A percentile compares a stretch with the other conserved stretches of the same genome.
These are phyloP conservation scores for Thozetella sp. DNA, from an alignment of 495 filamentous ascomycete species.

Conservation along the genomic window DNA sequence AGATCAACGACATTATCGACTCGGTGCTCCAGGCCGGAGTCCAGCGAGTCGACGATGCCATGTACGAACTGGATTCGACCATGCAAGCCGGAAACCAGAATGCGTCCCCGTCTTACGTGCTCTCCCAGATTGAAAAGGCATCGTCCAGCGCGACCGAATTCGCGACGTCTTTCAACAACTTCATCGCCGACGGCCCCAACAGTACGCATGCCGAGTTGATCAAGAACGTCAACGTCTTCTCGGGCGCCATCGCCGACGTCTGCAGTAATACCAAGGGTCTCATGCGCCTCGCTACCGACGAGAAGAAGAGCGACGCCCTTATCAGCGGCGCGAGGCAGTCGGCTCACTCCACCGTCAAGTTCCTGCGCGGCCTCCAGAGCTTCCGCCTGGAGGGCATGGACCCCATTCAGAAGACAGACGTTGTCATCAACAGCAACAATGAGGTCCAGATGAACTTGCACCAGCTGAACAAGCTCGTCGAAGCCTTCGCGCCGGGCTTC, in stretches of 20 bases:
- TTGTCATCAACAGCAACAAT: constrained; percentile 94
- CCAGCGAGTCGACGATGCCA: constrained; percentile 90
- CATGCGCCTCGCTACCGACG: constrained; percentile 90
- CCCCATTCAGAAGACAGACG: constrained; percentile 84
- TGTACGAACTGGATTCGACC: constrained; percentile 95
- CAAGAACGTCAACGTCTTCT: constrained; percentile 86
- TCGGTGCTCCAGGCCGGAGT: constrained; percentile 94
- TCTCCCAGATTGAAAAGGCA: constrained; percentile 96
- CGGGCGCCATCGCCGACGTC: constrained; percentile 90
- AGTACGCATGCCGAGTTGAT: constrained; percentile 90
- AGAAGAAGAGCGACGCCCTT: constrained; percentile 87
- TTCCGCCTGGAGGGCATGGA: constrained; percentile 91
- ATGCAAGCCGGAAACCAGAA: constrained; percentile 99
- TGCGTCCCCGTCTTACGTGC: constrained; percentile 91
- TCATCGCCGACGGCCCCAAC: constrained; percentile 94
- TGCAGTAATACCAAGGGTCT: constrained; percentile 96
- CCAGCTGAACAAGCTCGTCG: constrained; percentile 86
- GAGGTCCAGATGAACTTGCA: constrained; percentile 93
- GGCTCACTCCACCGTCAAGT: constrained; percentile 86
- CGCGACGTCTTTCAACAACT: constrained; percentile 96
- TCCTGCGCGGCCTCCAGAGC: constrained; percentile 92
- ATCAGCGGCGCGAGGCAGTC: constrained; percentile 80
- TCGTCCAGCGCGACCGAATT: constrained; percentile 94
- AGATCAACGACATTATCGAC: constrained; percentile 97
- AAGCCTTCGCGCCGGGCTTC: constrained; percentile 84